Percentiles rank a stretch among this genome's conserved stretches.
Conservation (phyloP, 2,329 filamentous ascomycete genomes). For the Claviceps quebecensis region DNA sequence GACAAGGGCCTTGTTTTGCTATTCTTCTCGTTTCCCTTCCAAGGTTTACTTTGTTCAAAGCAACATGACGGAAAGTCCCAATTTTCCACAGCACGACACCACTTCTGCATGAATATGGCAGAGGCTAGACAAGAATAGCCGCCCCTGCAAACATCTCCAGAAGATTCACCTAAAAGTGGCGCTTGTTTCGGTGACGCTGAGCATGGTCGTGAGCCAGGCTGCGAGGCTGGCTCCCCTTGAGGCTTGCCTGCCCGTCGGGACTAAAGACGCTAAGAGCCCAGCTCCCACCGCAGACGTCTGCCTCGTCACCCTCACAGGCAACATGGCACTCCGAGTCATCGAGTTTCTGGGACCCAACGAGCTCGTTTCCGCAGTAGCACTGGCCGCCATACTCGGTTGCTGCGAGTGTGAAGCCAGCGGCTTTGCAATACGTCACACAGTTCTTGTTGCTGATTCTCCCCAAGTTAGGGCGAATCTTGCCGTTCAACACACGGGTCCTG, state of each 20-base stretch:
- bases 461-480: constrained; percentile 25
- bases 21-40: too few relatives aligned
- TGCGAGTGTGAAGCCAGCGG: constrained; percentile 27
- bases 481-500: constrained; percentile 22
- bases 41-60: too few relatives aligned
- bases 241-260: constrained; percentile 18
- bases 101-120: too few relatives aligned
- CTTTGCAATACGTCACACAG: constrained; percentile 35
- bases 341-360: constrained; percentile 23
- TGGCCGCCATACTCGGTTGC: constrained; percentile 38
- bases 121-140: too few relatives aligned
- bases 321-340: constrained; percentile 28
- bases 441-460: constrained; percentile 29
- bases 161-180: constrained; percentile 10
- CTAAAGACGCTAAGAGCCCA: constrained; percentile 32
- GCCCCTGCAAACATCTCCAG: not conserved
- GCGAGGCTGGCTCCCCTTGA: constrained; percentile 16
- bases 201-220: constrained; percentile 25
- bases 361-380: constrained; percentile 35
- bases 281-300: constrained; percentile 36
- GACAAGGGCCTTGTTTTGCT: too few relatives aligned
- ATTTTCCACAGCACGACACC: too few relatives aligned
- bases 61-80: too few relatives aligned
- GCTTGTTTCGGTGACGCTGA: constrained; percentile 19
- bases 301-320: constrained; percentile 33